Evolutionary conservation across 345 rosid genomes (phyloP).

Genomic region (Crucihimalaya himalaica): DNA sequence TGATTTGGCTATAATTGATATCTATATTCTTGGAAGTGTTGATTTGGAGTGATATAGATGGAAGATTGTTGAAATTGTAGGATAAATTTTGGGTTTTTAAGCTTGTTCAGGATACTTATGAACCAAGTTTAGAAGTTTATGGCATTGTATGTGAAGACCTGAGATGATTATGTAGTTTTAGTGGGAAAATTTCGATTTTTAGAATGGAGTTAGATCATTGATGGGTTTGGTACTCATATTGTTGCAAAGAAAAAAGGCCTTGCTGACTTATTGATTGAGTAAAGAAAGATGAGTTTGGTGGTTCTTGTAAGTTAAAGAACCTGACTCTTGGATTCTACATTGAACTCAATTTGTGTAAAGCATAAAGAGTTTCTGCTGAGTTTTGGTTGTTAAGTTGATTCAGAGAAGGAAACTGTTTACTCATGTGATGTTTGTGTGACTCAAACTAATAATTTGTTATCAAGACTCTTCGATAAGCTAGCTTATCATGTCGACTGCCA

Average conservation of each 20-base stretch:
- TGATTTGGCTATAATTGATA: slow-evolving; percentile 17
- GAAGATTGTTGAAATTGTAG: slow-evolving; percentile 13
- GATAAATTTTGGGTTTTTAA: background rate
- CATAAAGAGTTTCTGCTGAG: background rate
- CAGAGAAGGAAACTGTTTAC: background rate
- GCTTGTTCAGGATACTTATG: background rate
- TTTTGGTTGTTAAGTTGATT: background rate
- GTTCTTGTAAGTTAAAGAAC: slow-evolving; percentile 24
- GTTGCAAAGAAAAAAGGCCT: background rate
- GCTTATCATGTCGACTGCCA: background rate
- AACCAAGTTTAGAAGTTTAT: background rate
- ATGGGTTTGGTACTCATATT: background rate
- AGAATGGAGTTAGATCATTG: background rate
- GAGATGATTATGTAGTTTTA: background rate
- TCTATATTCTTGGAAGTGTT: slow-evolving; percentile 17
- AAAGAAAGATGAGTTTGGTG: background rate
- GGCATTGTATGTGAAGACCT: background rate
- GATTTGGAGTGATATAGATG: slow-evolving; percentile 1
- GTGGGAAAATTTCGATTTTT: background rate
- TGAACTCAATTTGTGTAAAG: background rate
- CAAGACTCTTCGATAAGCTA: background rate
- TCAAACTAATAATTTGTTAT: background rate
- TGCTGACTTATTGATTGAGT: background rate
- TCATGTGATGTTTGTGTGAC: background rate
- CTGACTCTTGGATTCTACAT: background rate